These are phyloP conservation scores for Kokia cookei DNA, from an alignment of 441 rosid species.

Conservation along the genomic window DNA sequence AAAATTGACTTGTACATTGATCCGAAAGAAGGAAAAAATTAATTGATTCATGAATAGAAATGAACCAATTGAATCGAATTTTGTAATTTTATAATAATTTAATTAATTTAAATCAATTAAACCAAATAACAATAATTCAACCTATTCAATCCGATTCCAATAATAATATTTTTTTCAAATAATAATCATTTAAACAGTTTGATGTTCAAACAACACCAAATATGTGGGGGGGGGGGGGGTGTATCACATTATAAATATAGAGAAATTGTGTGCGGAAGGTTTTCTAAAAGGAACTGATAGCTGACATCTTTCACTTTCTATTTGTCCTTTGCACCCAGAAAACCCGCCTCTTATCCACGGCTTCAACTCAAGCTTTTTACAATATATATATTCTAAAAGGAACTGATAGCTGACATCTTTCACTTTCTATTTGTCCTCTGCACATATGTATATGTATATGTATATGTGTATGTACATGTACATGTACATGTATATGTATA, in stretches of 20 bases:
- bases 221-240: fast-evolving
- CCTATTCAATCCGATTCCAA: too few species aligned
- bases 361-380: neutral
- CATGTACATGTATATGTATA: neutral
- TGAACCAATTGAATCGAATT: too few species aligned
- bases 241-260: neutral
- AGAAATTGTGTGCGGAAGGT: neutral
- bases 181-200: neutral
- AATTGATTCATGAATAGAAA: too few species aligned
- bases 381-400: neutral
- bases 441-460: too few species aligned
- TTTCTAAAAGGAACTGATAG: neutral
- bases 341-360: neutral
- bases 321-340: neutral
- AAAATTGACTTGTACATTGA: too few species aligned
- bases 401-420: conserved; percentile 5
- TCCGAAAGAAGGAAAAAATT: too few species aligned
- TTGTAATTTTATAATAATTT: too few species aligned
- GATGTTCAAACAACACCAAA: too few species aligned
- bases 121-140: too few species aligned
- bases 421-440: conserved; percentile 1
- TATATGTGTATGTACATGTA: too few species aligned
- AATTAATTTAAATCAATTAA: too few species aligned
- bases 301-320: conserved; percentile 11
- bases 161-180: too few species aligned